Conservation (phyloP, 371 early-diverging fungal species). For the Blakeslea trispora region DNA sequence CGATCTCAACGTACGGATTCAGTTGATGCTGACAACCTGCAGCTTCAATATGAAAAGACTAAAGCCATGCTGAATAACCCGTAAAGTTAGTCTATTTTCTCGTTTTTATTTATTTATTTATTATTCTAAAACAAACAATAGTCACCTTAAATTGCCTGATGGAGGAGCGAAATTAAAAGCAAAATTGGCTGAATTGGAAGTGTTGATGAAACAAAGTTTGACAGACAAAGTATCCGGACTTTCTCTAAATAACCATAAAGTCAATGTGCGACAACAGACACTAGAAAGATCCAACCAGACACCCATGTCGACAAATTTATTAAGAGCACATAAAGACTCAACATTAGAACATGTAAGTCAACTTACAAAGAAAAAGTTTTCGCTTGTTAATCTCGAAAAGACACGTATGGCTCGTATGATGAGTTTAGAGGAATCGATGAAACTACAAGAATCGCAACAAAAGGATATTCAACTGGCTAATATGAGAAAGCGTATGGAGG, state of each 20-base stretch:
- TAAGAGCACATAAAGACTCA: slow-evolving; percentile 12
- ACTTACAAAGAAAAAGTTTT: not conserved
- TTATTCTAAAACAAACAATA: not conserved
- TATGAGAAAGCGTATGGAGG: slow-evolving; percentile 29
- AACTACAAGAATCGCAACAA: slow-evolving; percentile 37
- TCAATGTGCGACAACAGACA: slow-evolving; percentile 21
- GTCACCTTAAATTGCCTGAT: slow-evolving; percentile 34
- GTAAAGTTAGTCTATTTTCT: too few relatives aligned
- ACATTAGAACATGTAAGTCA: not conserved
- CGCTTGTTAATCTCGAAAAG: slow-evolving; percentile 2
- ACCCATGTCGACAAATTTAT: slow-evolving; percentile 9
- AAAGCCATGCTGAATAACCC: slow-evolving; percentile 31
- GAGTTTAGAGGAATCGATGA: slow-evolving; percentile 40
- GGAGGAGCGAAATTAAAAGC: slow-evolving; percentile 38
- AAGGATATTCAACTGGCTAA: slow-evolving; percentile 37
- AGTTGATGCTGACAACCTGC: not conserved
- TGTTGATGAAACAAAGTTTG: slow-evolving; percentile 18
- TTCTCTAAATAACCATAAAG: slow-evolving; percentile 14
- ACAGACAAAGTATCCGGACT: slow-evolving; percentile 22
- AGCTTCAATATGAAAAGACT: slow-evolving; percentile 18
- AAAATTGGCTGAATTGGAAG: slow-evolving; percentile 26
- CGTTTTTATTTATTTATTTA: not conserved
- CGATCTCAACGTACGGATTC: too few relatives aligned
- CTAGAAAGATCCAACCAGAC: slow-evolving; percentile 16
- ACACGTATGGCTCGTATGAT: slow-evolving; percentile 26